A percentile compares a stretch with the other conserved stretches of the same genome.
Conservation (phyloP, 1,284 basidiomycete genomes). For the Cystobasidium sp. region DNA sequence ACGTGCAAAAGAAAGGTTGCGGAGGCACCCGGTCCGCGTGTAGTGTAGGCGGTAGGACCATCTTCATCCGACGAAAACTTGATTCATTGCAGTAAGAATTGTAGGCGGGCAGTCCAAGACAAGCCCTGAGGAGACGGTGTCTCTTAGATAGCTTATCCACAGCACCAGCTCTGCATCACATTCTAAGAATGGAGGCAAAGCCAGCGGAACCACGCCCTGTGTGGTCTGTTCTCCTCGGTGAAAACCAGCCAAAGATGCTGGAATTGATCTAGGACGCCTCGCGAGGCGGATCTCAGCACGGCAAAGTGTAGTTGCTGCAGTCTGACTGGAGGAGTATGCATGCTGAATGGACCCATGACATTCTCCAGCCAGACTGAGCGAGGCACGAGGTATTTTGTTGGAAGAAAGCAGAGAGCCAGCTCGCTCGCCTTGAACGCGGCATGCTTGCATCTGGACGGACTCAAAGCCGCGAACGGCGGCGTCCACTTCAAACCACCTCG, state of each 20-base stretch:
- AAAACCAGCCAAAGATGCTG: conserved; percentile 27
- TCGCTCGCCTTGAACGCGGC: neutral
- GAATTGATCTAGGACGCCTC: conserved; percentile 6
- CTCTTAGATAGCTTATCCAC: neutral
- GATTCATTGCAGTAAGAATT: neutral
- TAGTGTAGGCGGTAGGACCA: too few relatives aligned
- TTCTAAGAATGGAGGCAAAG: neutral
- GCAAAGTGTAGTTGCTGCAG: conserved; percentile 26
- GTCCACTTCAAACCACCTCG: neutral
- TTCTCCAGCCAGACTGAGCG: conserved; percentile 20
- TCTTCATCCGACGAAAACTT: neutral
- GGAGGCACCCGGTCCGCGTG: too few relatives aligned
- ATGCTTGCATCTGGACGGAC: neutral
- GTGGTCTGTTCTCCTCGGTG: conserved; percentile 14
- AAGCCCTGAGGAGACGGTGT: neutral
- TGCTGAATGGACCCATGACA: conserved; percentile 13
- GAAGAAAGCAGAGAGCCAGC: neutral
- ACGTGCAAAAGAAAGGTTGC: too few relatives aligned
- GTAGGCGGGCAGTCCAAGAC: conserved; percentile 28
- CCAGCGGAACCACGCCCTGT: conserved; percentile 11
- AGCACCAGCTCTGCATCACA: neutral
- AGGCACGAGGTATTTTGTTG: conserved; percentile 19
- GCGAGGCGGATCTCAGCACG: conserved; percentile 11
- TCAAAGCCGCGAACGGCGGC: neutral
- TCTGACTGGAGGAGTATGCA: conserved; percentile 9